A percentile compares a stretch with the other conserved stretches of the same genome.
Conservation (phyloP, 2,329 filamentous ascomycete genomes). For the Microcyclosporella mali region DNA sequence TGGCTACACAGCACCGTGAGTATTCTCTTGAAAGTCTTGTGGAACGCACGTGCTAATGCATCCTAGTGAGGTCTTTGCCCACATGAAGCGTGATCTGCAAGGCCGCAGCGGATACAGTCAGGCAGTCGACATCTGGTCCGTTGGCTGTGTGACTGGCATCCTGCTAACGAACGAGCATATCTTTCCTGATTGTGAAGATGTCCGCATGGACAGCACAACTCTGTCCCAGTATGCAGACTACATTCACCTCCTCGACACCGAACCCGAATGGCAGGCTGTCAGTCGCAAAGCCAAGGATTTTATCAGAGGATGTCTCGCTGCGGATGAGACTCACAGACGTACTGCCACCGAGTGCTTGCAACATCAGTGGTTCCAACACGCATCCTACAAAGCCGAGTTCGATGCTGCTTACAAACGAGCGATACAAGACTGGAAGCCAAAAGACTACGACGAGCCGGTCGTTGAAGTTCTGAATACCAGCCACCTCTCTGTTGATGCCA, state of each 20-base stretch:
- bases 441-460: constrained; percentile 6
- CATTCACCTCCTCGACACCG: constrained; percentile 40
- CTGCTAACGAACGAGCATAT: constrained; percentile 47
- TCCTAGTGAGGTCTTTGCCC: constrained; percentile 33
- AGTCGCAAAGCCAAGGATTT: constrained; percentile 47
- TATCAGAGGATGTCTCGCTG: constrained; percentile 45
- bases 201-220: constrained; percentile 17
- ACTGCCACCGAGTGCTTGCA: constrained; percentile 48
- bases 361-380: constrained; percentile 53
- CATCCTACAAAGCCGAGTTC: constrained; percentile 42
- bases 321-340: constrained; percentile 46
- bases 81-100: constrained; percentile 16
- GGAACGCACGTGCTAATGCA: constrained; percentile 5
- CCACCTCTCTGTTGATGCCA: constrained; percentile 1
- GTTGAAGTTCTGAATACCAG: constrained; percentile 17
- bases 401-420: constrained; percentile 46
- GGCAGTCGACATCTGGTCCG: constrained; percentile 56
- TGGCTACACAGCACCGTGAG: constrained; percentile 55
- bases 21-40: constrained; percentile 15
- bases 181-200: constrained; percentile 35
- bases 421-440: constrained; percentile 46
- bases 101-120: constrained; percentile 47
- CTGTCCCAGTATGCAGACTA: constrained; percentile 19
- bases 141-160: constrained; percentile 50
- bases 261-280: constrained; percentile 36